phyloP scores from a whole-genome alignment of 805 yeast genomes.

The Metschnikowia orientalis region DNA sequence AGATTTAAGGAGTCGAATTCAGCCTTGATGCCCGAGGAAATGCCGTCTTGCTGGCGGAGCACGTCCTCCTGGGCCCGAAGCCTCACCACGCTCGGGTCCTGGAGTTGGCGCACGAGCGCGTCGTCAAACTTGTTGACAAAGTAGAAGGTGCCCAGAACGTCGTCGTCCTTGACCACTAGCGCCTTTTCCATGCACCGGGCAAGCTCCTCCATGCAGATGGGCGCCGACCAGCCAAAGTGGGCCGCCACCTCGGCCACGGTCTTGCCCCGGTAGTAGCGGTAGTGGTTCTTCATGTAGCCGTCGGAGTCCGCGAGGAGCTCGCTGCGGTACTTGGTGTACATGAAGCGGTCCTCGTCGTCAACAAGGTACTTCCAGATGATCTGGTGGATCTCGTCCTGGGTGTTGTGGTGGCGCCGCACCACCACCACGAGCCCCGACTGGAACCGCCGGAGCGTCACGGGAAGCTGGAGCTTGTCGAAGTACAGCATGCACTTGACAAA shows the following conservation, averaged over 20 bases:
- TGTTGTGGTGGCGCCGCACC: conserved; percentile 21
- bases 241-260: conserved; percentile 41
- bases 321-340: conserved; percentile 22
- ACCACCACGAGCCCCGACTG: conserved; percentile 34
- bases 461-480: conserved; percentile 56
- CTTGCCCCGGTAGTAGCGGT: conserved; percentile 28
- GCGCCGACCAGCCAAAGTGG: conserved; percentile 60
- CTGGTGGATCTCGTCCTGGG: conserved; percentile 22
- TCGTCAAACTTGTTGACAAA: conserved; percentile 41
- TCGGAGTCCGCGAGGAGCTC: conserved; percentile 20
- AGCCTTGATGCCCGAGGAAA: conserved; percentile 7
- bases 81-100: conserved; percentile 7
- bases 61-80: conserved; percentile 9
- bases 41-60: conserved; percentile 9
- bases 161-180: conserved; percentile 60
- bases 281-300: conserved; percentile 13
- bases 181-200: conserved; percentile 56
- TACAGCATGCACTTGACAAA: conserved; percentile 55
- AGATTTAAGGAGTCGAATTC: conserved; percentile 7
- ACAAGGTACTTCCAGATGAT: conserved; percentile 24
- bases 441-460: conserved; percentile 40
- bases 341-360: conserved; percentile 22
- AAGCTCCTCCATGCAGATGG: conserved; percentile 61
- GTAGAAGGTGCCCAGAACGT: conserved; percentile 61
- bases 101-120: conserved; percentile 6